Conservation (phyloP, 1,139 yeast genomes). For the Pichia sp. region DNA sequence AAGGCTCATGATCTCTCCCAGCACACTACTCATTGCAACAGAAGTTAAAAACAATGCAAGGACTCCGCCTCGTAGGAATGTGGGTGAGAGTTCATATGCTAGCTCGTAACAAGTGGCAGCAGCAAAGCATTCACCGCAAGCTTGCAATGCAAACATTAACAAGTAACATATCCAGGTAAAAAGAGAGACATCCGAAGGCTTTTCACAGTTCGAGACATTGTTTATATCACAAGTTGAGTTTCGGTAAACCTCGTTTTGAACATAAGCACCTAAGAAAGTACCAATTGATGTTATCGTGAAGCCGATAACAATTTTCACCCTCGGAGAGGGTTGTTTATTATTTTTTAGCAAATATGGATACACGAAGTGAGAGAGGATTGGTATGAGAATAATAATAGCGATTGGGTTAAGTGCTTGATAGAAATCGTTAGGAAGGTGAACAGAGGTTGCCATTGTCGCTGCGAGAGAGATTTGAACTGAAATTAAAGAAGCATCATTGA, state of each 20-base stretch:
- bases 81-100: constrained; percentile 68
- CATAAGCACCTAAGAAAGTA: constrained; percentile 76
- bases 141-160: constrained; percentile 50
- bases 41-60: constrained; percentile 62
- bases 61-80: constrained; percentile 61
- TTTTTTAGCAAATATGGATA: constrained; percentile 57
- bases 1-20: constrained; percentile 34
- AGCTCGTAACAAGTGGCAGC: constrained; percentile 64
- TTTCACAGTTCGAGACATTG: constrained; percentile 47
- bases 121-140: constrained; percentile 67
- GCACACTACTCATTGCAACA: constrained; percentile 56
- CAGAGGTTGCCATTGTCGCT: constrained; percentile 55
- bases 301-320: constrained; percentile 71
- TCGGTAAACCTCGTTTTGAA: constrained; percentile 68
- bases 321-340: constrained; percentile 58
- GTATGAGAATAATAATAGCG: constrained; percentile 60
- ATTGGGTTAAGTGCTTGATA: constrained; percentile 65
- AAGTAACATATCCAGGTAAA: constrained; percentile 55
- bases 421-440: constrained; percentile 67
- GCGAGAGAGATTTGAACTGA: constrained; percentile 62
- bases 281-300: constrained; percentile 67
- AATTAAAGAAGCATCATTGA: constrained; percentile 46
- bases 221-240: constrained; percentile 72
- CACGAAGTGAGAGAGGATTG: constrained; percentile 52
- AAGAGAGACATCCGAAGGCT: constrained; percentile 39